Conservation (phyloP, 2,329 filamentous ascomycete genomes). For the Ilyonectria destructans region DNA sequence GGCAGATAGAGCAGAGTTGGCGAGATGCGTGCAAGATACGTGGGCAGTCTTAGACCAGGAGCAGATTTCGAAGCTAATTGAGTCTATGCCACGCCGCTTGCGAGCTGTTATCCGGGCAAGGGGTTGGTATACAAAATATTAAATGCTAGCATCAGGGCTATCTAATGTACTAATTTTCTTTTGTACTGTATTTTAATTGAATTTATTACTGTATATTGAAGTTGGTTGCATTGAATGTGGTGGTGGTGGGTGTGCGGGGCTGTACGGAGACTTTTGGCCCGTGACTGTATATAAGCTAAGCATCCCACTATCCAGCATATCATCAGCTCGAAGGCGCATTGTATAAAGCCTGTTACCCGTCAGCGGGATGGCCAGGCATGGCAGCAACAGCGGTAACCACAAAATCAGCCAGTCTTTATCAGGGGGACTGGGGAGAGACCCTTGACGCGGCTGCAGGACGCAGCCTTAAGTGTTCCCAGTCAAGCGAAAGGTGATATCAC, state of each 20-base stretch:
- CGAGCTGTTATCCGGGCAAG: background rate
- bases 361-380: conserved; percentile 25
- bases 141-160: conserved; percentile 2
- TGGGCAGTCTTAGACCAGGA: conserved; percentile 7
- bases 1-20: conserved; percentile 8
- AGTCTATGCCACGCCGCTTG: conserved; percentile 7
- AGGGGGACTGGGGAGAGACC: background rate
- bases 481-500: too few species aligned
- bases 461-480: conserved; percentile 26
- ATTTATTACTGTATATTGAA: background rate
- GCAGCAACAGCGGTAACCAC: conserved; percentile 6
- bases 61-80: conserved; percentile 6
- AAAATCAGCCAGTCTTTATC: background rate
- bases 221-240: too few species aligned
- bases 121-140: conserved; percentile 30
- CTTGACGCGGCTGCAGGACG: background rate
- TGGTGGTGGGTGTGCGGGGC: too few species aligned
- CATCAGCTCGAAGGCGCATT: conserved; percentile 23
- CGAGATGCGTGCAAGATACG: conserved; percentile 2
- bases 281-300: too few species aligned
- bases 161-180: conserved; percentile 6
- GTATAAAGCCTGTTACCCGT: conserved; percentile 21
- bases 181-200: background rate
- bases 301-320: too few species aligned
- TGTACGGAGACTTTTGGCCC: too few species aligned